These are phyloP conservation scores for Daldinia loculata DNA, from an alignment of 495 filamentous ascomycete species.

Conservation along the genomic window DNA sequence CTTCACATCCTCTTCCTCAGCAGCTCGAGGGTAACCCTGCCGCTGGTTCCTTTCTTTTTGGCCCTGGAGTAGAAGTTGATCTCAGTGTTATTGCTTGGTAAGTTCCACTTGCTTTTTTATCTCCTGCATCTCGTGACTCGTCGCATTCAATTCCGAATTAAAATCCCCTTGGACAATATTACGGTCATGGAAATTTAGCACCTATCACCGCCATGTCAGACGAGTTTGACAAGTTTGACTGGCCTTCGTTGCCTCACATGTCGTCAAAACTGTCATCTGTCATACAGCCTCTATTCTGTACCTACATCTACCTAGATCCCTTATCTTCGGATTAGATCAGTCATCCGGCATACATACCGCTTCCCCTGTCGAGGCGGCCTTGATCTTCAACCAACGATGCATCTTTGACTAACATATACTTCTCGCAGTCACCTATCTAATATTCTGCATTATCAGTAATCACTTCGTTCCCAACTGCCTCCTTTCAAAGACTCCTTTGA, in stretches of 20 bases:
- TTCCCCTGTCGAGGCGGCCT: constrained; percentile 5
- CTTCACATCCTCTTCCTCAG: constrained; percentile 38
- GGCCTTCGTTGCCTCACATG: neutral
- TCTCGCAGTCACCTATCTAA: constrained; percentile 45
- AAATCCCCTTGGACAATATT: constrained; percentile 20
- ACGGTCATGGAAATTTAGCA: constrained; percentile 11
- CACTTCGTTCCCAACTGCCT: constrained; percentile 47
- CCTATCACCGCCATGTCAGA: constrained; percentile 24
- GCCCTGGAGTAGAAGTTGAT: constrained; percentile 41
- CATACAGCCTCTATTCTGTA: constrained; percentile 4
- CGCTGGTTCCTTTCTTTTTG: constrained; percentile 44
- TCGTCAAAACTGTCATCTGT: constrained; percentile 11
- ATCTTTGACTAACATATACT: constrained; percentile 44
- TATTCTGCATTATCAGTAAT: constrained; percentile 46
- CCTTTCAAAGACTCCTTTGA: constrained; percentile 74
- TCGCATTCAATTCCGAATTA: constrained; percentile 18
- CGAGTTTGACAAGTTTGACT: constrained; percentile 4
- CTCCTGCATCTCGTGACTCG: constrained; percentile 2
- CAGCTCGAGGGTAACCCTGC: constrained; percentile 37
- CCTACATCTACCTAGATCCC: constrained; percentile 1
- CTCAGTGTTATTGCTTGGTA: constrained; percentile 38
- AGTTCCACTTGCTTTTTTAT: constrained; percentile 16
- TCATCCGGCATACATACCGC: constrained; percentile 7
- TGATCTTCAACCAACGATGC: constrained; percentile 12
- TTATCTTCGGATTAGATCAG: constrained; percentile 1